Evolutionary conservation across 1,284 basidiomycete species (phyloP).

Genomic region (Sparassis latifolia): DNA sequence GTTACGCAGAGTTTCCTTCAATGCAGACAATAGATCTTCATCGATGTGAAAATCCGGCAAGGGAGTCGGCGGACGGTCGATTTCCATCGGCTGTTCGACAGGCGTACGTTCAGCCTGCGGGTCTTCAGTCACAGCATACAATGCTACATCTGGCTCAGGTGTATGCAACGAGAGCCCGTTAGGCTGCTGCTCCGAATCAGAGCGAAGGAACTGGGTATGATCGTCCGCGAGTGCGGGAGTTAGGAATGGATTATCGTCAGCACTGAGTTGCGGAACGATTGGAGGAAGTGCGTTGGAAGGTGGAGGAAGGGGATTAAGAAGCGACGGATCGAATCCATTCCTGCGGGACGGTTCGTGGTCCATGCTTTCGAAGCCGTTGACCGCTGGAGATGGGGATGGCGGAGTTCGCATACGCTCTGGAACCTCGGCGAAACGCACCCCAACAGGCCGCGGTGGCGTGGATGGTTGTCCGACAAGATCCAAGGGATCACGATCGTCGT

Average conservation of each 20-base stretch:
- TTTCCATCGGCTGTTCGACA: slow-evolving; percentile 34
- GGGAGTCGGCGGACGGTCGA: slow-evolving; percentile 54
- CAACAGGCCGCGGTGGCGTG: slow-evolving; percentile 9
- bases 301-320: slow-evolving; percentile 49
- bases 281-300: slow-evolving; percentile 5
- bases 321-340: slow-evolving; percentile 45
- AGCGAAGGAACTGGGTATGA: background rate
- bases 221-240: background rate
- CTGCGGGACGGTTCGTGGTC: slow-evolving; percentile 19
- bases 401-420: slow-evolving; percentile 2
- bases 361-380: slow-evolving; percentile 22
- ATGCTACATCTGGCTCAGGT: background rate
- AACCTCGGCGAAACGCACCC: slow-evolving; percentile 18
- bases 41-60: slow-evolving; percentile 64
- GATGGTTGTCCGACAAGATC: slow-evolving; percentile 28
- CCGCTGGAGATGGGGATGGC: slow-evolving; percentile 13
- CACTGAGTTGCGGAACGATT: slow-evolving; percentile 10
- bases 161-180: background rate
- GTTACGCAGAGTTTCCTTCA: slow-evolving; percentile 42
- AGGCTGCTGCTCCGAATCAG: background rate
- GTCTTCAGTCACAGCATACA: background rate
- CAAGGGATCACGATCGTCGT: slow-evolving; percentile 36
- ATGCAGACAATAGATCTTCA: slow-evolving; percentile 35
- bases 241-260: slow-evolving; percentile 1
- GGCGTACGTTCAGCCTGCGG: background rate